phyloP scores from a whole-genome alignment of 1,284 basidiomycete species.

The Pseudozyma sp. region DNA sequence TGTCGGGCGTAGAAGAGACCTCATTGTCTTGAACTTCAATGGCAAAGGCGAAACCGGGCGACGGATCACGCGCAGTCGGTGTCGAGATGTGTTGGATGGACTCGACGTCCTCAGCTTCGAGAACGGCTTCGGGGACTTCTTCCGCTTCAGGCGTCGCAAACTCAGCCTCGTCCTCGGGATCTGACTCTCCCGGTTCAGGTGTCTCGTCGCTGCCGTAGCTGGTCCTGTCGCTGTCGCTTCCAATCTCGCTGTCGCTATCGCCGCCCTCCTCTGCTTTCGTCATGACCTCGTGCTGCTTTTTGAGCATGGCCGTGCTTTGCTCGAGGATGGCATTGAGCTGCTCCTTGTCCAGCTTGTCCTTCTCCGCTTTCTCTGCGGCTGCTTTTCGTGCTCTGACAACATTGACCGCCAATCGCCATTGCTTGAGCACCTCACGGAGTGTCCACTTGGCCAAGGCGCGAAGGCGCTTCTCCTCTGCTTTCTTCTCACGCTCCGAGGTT shows the following conservation, averaged over 20 bases:
- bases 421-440: slow-evolving; percentile 78
- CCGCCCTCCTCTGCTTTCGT: slow-evolving; percentile 45
- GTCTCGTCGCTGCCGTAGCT: slow-evolving; percentile 37
- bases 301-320: slow-evolving; percentile 86
- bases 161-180: slow-evolving; percentile 19
- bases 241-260: slow-evolving; percentile 27
- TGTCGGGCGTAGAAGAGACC: background rate
- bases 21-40: background rate
- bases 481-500: slow-evolving; percentile 75
- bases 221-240: slow-evolving; percentile 31
- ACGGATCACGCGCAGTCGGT: slow-evolving; percentile 14
- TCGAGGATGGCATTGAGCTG: slow-evolving; percentile 91
- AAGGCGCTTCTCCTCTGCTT: slow-evolving; percentile 78
- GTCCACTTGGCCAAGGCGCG: slow-evolving; percentile 79
- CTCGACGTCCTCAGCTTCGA: background rate
- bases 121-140: slow-evolving; percentile 27
- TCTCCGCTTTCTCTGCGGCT: slow-evolving; percentile 75
- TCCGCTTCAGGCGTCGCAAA: slow-evolving; percentile 31
- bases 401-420: slow-evolving; percentile 90
- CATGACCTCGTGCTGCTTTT: slow-evolving; percentile 73
- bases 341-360: slow-evolving; percentile 78
- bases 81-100: slow-evolving; percentile 11
- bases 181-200: slow-evolving; percentile 27
- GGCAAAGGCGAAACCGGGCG: slow-evolving; percentile 11
- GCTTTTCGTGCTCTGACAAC: slow-evolving; percentile 81